A percentile compares a stretch with the other conserved stretches of the same genome.
These are phyloP conservation scores for Lachnellula suecica DNA, from an alignment of 2,329 filamentous ascomycete species.

Conservation along the genomic window DNA sequence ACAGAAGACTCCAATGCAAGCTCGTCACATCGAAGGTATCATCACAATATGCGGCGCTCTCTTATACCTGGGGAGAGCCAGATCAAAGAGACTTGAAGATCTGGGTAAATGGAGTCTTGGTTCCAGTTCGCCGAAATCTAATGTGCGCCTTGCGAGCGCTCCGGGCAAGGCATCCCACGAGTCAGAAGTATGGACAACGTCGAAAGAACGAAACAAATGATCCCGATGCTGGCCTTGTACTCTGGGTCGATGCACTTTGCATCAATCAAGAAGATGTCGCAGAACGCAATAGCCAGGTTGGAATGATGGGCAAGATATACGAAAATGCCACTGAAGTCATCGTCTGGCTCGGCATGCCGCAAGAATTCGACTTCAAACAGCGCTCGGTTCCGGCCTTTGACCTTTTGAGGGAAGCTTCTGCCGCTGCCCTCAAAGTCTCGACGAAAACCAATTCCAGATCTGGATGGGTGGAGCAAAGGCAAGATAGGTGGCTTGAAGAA, in stretches of 20 bases:
- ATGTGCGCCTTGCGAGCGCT: neutral
- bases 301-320: neutral
- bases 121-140: neutral
- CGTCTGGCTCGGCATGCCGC: neutral
- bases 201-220: too few relatives aligned
- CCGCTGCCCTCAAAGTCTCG: neutral
- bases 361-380: neutral
- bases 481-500: neutral
- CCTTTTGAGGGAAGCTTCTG: neutral
- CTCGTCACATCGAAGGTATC: neutral
- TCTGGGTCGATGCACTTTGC: constrained; percentile 1
- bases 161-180: too few relatives aligned
- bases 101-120: neutral
- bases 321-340: neutral
- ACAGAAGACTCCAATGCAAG: neutral
- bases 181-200: too few relatives aligned
- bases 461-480: neutral
- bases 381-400: neutral
- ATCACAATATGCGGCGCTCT: neutral
- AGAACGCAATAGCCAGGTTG: neutral
- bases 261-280: constrained; percentile 4
- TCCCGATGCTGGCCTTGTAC: neutral
- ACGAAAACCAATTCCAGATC: neutral
- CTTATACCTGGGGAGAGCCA: neutral
- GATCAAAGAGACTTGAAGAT: neutral